Evolutionary conservation across 2,329 filamentous ascomycete species (phyloP).

Genomic region (Aspergillus unguis): DNA sequence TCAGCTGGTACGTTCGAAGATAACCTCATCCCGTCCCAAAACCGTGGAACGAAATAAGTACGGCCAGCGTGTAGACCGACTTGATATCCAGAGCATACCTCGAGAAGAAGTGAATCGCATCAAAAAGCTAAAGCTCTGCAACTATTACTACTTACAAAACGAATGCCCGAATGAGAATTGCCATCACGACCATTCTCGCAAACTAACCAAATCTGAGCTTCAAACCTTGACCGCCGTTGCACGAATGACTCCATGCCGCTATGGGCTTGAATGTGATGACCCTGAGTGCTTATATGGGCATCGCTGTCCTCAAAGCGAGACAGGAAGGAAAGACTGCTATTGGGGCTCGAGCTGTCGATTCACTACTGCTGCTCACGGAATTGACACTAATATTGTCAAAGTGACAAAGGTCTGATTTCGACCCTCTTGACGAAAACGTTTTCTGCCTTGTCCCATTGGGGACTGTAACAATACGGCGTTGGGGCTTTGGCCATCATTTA

Average conservation of each 20-base stretch:
- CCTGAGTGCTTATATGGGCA: slow-evolving; percentile 63
- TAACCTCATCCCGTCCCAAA: slow-evolving; percentile 29
- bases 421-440: background rate
- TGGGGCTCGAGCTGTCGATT: slow-evolving; percentile 60
- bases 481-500: background rate
- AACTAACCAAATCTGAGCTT: slow-evolving; percentile 52
- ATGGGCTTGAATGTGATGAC: slow-evolving; percentile 57
- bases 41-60: slow-evolving; percentile 55
- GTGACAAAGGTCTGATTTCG: slow-evolving; percentile 42
- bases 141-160: slow-evolving; percentile 57
- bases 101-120: slow-evolving; percentile 57
- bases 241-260: slow-evolving; percentile 61
- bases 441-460: too few species aligned
- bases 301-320: slow-evolving; percentile 55
- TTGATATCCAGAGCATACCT: slow-evolving; percentile 49
- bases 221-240: slow-evolving; percentile 57
- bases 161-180: slow-evolving; percentile 58
- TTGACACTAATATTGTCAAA: slow-evolving; percentile 57
- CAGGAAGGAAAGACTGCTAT: slow-evolving; percentile 54
- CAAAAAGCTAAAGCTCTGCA: slow-evolving; percentile 63
- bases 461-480: slow-evolving; percentile 7
- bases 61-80: slow-evolving; percentile 58
- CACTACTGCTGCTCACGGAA: slow-evolving; percentile 54
- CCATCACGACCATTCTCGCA: slow-evolving; percentile 53
- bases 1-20: slow-evolving; percentile 38